phyloP scores from a whole-genome alignment of 2,329 filamentous ascomycete species.

The Dactylonectria macrodidyma region DNA sequence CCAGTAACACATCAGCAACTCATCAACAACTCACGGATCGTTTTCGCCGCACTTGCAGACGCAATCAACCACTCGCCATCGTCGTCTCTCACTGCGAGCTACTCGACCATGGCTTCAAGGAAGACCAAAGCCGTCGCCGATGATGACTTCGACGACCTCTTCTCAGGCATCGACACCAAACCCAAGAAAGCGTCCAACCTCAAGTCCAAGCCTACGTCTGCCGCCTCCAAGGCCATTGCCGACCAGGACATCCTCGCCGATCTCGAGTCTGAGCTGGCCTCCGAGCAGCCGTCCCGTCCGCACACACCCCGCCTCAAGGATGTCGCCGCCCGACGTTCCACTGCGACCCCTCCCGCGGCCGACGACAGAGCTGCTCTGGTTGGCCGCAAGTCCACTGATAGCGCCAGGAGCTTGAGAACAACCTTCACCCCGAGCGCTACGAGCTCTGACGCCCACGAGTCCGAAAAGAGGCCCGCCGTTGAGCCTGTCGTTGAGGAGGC shows the following conservation, averaged over 20 bases:
- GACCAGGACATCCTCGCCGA: conserved; percentile 89
- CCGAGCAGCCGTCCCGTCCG: conserved; percentile 80
- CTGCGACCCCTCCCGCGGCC: conserved; percentile 67
- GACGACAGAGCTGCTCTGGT: conserved; percentile 72
- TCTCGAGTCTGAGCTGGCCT: conserved; percentile 80
- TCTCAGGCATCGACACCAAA: conserved; percentile 71
- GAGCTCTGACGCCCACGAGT: conserved; percentile 72
- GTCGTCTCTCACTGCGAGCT: conserved; percentile 20
- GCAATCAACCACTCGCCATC: conserved; percentile 18
- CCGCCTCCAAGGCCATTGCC: conserved; percentile 63
- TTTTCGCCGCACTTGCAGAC: neutral
- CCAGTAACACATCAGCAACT: conserved; percentile 6
- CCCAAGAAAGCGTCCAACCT: conserved; percentile 63
- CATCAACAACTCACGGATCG: neutral
- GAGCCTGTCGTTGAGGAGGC: conserved; percentile 59
- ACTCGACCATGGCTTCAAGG: conserved; percentile 70
- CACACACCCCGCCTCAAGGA: conserved; percentile 84
- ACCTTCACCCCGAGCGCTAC: conserved; percentile 80
- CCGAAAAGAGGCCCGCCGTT: conserved; percentile 65
- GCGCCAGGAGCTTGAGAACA: conserved; percentile 78
- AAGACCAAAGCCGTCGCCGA: conserved; percentile 69
- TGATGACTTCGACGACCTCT: conserved; percentile 76
- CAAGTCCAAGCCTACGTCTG: conserved; percentile 64
- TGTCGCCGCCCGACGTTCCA: conserved; percentile 59
- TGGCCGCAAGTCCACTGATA: conserved; percentile 83